Evolutionary conservation across 2,329 filamentous ascomycete genomes (phyloP).

Genomic region (Hypoxylon sp.): DNA sequence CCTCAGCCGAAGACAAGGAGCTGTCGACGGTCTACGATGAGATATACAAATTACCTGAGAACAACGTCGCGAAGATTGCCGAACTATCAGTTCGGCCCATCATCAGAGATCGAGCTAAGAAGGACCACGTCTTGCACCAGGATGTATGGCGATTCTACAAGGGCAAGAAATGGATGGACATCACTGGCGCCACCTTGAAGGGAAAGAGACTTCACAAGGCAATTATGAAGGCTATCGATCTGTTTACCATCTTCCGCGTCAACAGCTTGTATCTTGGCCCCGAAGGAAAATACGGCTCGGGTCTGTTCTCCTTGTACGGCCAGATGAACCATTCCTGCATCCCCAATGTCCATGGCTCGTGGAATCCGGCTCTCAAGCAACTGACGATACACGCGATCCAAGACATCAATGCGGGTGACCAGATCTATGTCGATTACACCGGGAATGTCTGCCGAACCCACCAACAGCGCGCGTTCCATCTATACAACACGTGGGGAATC

Average conservation of each 20-base stretch:
- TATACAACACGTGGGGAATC: conserved; percentile 27
- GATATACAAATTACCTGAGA: conserved; percentile 6
- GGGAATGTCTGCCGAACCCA: conserved; percentile 31
- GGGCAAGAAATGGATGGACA: conserved; percentile 23
- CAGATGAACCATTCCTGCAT: conserved; percentile 45
- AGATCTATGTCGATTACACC: conserved; percentile 43
- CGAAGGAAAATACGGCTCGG: conserved; percentile 30
- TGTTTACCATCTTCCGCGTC: conserved; percentile 31
- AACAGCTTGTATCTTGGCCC: conserved; percentile 34
- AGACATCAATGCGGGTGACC: conserved; percentile 42
- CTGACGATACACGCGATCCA: conserved; percentile 43
- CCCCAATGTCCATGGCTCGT: conserved; percentile 42
- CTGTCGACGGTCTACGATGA: conserved; percentile 20
- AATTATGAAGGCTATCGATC: conserved; percentile 17
- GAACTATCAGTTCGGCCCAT: conserved; percentile 7
- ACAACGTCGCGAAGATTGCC: conserved; percentile 7
- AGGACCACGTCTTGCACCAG: conserved; percentile 5
- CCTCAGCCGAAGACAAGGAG: conserved; percentile 23
- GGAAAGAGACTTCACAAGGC: conserved; percentile 26
- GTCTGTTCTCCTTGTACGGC: conserved; percentile 41
- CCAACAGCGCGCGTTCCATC: conserved; percentile 27
- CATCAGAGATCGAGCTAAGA: conserved; percentile 5
- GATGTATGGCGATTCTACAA: conserved; percentile 26
- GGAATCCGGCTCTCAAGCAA: conserved; percentile 37
- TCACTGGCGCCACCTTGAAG: conserved; percentile 13